Evolutionary conservation across 2,329 filamentous ascomycete species (phyloP).

Genomic region (Fusarium austroafricanum): DNA sequence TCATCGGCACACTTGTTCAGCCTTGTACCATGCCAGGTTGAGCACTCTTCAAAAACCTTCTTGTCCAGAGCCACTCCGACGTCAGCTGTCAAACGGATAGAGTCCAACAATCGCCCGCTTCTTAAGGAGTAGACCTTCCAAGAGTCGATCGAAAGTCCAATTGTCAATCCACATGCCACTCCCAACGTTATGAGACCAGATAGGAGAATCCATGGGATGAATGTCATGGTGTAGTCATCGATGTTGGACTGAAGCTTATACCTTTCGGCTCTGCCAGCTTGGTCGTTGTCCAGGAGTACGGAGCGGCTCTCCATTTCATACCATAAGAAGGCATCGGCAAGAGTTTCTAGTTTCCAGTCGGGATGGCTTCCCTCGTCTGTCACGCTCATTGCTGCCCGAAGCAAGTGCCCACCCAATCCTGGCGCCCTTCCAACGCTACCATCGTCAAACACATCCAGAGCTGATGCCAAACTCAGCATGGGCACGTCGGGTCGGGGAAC

Average conservation of each 20-base stretch:
- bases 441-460: neutral
- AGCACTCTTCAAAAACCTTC: conserved; percentile 22
- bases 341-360: conserved; percentile 17
- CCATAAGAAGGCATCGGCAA: conserved; percentile 29
- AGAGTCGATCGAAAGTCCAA: conserved; percentile 23
- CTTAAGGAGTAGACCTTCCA: conserved; percentile 23
- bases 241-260: conserved; percentile 10
- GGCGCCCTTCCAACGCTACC: neutral
- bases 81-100: conserved; percentile 30
- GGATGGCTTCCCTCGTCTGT: neutral
- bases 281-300: neutral
- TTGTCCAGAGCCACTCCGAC: conserved; percentile 29
- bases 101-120: conserved; percentile 14
- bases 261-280: neutral
- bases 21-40: conserved; percentile 9
- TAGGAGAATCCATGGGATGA: conserved; percentile 32
- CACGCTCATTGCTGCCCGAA: neutral
- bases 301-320: conserved; percentile 8
- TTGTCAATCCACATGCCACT: conserved; percentile 15
- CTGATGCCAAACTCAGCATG: neutral
- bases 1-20: conserved; percentile 20
- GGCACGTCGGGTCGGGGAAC: neutral
- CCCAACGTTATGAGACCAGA: conserved; percentile 20
- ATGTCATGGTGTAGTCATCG: conserved; percentile 28
- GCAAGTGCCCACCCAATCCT: conserved; percentile 19